Percentiles rank a stretch among this genome's conserved stretches.
phyloP scores from a whole-genome alignment of 2,329 filamentous ascomycete species.

The Monosporascus sp. region DNA sequence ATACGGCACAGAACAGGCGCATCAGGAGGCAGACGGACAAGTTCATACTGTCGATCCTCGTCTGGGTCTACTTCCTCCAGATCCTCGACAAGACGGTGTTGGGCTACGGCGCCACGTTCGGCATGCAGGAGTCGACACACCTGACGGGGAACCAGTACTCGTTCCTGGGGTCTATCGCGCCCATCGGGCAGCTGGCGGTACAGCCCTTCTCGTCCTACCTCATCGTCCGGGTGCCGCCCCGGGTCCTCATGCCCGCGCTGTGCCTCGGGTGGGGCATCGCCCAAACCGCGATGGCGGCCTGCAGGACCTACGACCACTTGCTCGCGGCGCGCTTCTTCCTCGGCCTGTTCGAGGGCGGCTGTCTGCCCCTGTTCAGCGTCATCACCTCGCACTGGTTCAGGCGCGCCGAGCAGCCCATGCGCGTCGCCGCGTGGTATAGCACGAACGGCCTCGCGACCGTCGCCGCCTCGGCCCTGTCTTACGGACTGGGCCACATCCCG shows the following conservation, averaged over 20 bases:
- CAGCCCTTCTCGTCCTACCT: conserved; percentile 48
- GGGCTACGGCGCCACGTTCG: conserved; percentile 58
- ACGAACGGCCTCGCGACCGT: conserved; percentile 58
- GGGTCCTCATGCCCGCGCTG: conserved; percentile 52
- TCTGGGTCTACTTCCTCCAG: conserved; percentile 60
- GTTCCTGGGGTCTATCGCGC: conserved; percentile 36
- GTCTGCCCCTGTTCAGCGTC: conserved; percentile 49
- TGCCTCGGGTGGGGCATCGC: conserved; percentile 48
- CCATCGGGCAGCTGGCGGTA: conserved; percentile 49
- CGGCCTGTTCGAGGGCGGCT: conserved; percentile 49
- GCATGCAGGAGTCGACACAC: conserved; percentile 52
- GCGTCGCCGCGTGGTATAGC: conserved; percentile 55
- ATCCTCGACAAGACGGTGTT: conserved; percentile 59
- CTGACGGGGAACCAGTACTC: conserved; percentile 51
- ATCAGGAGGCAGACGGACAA: conserved; percentile 29
- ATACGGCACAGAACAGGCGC: neutral
- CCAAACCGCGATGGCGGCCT: conserved; percentile 47
- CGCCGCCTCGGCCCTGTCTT: conserved; percentile 28
- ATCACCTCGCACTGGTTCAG: conserved; percentile 61
- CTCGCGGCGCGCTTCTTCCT: conserved; percentile 51
- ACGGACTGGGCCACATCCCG: conserved; percentile 54
- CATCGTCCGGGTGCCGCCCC: conserved; percentile 56
- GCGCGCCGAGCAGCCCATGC: conserved; percentile 52
- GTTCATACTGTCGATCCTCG: conserved; percentile 40
- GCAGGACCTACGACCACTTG: conserved; percentile 43